Evolutionary conservation across 116 monocot genomes (phyloP).

Genomic region (Dioscorea cayenensis): DNA sequence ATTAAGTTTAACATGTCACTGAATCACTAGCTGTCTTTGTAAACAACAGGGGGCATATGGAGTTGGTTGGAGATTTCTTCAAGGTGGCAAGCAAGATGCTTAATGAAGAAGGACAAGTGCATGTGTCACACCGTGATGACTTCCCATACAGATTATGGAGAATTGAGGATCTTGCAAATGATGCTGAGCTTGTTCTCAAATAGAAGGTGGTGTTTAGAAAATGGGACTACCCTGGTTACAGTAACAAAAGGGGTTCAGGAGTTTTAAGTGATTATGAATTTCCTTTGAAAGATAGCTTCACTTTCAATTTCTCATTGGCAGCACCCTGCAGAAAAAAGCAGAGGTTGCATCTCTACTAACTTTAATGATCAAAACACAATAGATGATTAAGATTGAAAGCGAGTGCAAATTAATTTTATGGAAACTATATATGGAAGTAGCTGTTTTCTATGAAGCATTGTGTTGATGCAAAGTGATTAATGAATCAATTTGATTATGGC

Average conservation of each 20-base stretch:
- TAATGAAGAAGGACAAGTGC: conserved; percentile 16
- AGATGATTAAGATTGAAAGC: no score
- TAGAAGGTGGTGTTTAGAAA: conserved; percentile 17
- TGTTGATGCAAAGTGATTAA: no score
- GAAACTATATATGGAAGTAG: no score
- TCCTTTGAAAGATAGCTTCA: conserved; percentile 20
- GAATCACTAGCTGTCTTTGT: no score
- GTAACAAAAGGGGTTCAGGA: conserved; percentile 33
- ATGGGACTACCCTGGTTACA: conserved; percentile 28
- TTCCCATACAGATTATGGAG: conserved; percentile 19
- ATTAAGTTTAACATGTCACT: no score
- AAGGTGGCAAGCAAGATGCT: conserved; percentile 10
- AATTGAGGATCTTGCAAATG: conserved; percentile 15
- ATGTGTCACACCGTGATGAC: conserved; percentile 30
- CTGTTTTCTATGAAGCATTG: no score
- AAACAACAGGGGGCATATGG: conserved; percentile 23
- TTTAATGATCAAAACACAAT: no score
- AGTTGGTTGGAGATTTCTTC: conserved; percentile 23
- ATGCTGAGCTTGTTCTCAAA: conserved; percentile 8
- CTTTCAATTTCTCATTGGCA: conserved; percentile 21
- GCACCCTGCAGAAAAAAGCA: no score
- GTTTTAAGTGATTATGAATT: conserved; percentile 27
- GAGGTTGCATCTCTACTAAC: no score
- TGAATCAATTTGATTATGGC: no score
- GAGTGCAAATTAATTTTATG: no score